phyloP scores from a whole-genome alignment of 768 basidiomycete species.

The Phylloporus rhodoxanthus region DNA sequence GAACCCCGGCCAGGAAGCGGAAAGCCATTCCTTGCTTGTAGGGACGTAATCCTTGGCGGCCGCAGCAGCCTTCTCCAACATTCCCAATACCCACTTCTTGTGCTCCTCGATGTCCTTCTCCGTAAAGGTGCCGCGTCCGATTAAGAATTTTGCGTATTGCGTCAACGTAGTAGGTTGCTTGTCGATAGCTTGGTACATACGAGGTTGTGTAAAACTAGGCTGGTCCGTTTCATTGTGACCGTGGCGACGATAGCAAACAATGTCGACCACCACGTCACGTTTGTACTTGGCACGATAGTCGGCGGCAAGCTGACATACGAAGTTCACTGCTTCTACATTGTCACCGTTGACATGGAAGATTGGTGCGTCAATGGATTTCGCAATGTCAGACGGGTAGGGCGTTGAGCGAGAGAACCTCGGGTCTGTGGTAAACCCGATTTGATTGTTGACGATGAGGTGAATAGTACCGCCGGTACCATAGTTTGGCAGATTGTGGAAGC shows the following conservation, averaged over 20 bases:
- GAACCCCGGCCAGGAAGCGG: slow-evolving; percentile 97
- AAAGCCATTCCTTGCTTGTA: slow-evolving; percentile 94
- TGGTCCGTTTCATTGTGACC: slow-evolving; percentile 99
- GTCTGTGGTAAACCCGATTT: slow-evolving; percentile 98
- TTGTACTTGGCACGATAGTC: slow-evolving; percentile 98
- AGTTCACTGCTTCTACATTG: slow-evolving; percentile 96
- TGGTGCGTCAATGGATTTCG: slow-evolving; percentile 95
- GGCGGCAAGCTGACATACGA: slow-evolving; percentile 95
- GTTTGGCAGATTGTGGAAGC: slow-evolving; percentile 89
- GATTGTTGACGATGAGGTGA: slow-evolving; percentile 98
- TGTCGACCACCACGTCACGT: slow-evolving; percentile 97
- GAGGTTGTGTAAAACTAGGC: slow-evolving; percentile 95
- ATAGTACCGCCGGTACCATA: slow-evolving; percentile 98
- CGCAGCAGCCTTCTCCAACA: slow-evolving; percentile 94
- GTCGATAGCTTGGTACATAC: slow-evolving; percentile 97
- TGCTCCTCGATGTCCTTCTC: slow-evolving; percentile 96
- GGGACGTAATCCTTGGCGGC: slow-evolving; percentile 94
- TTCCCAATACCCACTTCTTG: slow-evolving; percentile 99
- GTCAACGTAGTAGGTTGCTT: slow-evolving; percentile 89
- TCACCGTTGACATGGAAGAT: slow-evolving; percentile 99
- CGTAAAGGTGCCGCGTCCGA: slow-evolving; percentile 89
- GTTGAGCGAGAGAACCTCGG: slow-evolving; percentile 97
- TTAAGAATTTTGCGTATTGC: slow-evolving; percentile 86
- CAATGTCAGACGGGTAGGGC: slow-evolving; percentile 96
- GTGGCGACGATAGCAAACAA: slow-evolving; percentile 97